Evolutionary conservation across 805 yeast species (phyloP).

Genomic region (Candida suzukii): DNA sequence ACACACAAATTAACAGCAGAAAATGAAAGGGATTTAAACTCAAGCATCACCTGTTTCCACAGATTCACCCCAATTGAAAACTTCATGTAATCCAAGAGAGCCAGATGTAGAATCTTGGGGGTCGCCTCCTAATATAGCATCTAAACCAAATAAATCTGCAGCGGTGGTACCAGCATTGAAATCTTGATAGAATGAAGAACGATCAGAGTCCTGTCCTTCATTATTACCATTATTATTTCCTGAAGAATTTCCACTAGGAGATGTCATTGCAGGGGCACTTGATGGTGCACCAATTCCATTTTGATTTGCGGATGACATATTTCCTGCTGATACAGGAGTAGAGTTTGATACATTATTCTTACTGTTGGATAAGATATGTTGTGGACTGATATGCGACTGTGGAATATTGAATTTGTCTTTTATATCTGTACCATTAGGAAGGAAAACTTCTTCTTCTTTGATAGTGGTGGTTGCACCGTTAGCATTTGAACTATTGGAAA

Average conservation of each 20-base stretch:
- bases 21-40: background rate
- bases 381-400: background rate
- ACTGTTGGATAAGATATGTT: background rate
- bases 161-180: constrained; percentile 25
- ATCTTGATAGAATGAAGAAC: constrained; percentile 17
- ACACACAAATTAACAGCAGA: background rate
- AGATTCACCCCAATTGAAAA: constrained; percentile 33
- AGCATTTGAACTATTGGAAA: background rate
- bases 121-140: constrained; percentile 35
- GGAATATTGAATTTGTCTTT: background rate
- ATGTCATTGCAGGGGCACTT: background rate
- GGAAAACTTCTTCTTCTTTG: constrained; percentile 19
- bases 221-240: no score
- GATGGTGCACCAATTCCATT: background rate
- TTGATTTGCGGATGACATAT: no score
- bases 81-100: constrained; percentile 26
- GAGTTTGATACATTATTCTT: background rate
- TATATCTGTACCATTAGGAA: background rate
- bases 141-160: constrained; percentile 34
- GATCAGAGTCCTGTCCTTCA: constrained; percentile 4
- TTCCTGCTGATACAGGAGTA: background rate
- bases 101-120: constrained; percentile 24
- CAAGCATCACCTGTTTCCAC: constrained; percentile 31
- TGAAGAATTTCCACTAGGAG: background rate
- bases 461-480: constrained; percentile 17